Percentiles rank a stretch among this genome's conserved stretches.
phyloP scores from a whole-genome alignment of 345 rosid species.

The Populus tremula region DNA sequence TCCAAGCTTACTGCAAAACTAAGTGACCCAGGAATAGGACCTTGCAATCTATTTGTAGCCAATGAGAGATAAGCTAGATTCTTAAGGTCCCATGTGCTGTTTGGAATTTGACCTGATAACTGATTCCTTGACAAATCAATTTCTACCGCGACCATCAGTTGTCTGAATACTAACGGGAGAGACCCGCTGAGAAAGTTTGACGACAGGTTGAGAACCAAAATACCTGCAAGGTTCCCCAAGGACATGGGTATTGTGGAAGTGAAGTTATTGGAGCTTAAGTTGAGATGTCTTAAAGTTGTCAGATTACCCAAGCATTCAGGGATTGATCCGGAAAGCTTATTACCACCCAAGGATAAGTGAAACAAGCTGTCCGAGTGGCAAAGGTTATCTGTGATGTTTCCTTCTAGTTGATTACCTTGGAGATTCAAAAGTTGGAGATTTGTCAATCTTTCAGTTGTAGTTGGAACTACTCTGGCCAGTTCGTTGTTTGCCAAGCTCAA shows the following conservation, averaged over 20 bases:
- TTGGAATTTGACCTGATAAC: neutral
- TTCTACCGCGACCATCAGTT: neutral
- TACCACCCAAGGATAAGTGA: neutral
- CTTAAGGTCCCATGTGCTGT: no score
- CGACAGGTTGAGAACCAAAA: neutral
- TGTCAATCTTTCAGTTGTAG: neutral
- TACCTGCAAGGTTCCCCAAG: neutral
- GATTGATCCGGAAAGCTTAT: neutral
- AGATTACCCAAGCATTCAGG: constrained; percentile 5
- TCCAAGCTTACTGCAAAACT: no score
- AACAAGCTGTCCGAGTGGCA: neutral
- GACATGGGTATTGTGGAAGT: neutral
- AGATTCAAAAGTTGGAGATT: neutral
- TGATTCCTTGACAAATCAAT: neutral
- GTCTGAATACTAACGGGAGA: neutral
- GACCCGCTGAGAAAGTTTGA: neutral
- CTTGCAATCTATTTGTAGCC: no score
- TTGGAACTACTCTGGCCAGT: neutral
- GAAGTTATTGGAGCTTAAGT: neutral
- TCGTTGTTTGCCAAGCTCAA: neutral
- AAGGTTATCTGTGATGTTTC: neutral
- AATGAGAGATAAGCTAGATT: no score
- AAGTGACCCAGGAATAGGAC: no score
- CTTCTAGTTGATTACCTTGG: neutral
- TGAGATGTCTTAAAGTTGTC: no score